Conservation (phyloP, 2,329 filamentous ascomycete genomes). For the Grosmannia huntii region DNA sequence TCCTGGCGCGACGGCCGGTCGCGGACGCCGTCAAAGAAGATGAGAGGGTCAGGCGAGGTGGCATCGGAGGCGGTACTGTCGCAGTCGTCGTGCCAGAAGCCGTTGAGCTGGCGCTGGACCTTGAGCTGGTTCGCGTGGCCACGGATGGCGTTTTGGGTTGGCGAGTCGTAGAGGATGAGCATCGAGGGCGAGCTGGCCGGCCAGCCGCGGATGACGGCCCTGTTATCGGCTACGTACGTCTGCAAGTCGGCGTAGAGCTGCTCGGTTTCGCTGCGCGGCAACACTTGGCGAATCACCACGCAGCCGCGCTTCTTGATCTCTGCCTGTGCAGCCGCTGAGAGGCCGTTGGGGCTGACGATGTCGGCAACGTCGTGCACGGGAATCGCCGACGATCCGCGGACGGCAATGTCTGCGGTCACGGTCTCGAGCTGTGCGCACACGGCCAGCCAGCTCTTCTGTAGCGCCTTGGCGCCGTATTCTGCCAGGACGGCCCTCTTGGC, state of each 20-base stretch:
- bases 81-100: conserved; percentile 21
- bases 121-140: conserved; percentile 24
- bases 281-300: neutral
- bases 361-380: neutral
- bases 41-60: conserved; percentile 21
- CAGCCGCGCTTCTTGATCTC: conserved; percentile 9
- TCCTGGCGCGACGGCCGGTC: conserved; percentile 23
- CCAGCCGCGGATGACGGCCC: conserved; percentile 16
- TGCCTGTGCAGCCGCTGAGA: neutral
- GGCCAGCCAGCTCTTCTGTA: conserved; percentile 24
- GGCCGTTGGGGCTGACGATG: neutral
- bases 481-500: conserved; percentile 22
- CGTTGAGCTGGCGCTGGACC: conserved; percentile 24
- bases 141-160: conserved; percentile 24
- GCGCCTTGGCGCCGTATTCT: conserved; percentile 22
- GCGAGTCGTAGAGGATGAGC: conserved; percentile 25
- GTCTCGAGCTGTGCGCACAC: conserved; percentile 23
- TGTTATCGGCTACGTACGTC: neutral
- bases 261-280: neutral
- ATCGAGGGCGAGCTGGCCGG: conserved; percentile 25
- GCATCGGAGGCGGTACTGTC: conserved; percentile 18
- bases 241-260: neutral
- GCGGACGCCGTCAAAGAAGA: conserved; percentile 25
- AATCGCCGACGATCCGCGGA: conserved; percentile 20
- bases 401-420: conserved; percentile 23